phyloP scores from a whole-genome alignment of 2,329 filamentous ascomycete species.

The Chaetomiaceae sp. region DNA sequence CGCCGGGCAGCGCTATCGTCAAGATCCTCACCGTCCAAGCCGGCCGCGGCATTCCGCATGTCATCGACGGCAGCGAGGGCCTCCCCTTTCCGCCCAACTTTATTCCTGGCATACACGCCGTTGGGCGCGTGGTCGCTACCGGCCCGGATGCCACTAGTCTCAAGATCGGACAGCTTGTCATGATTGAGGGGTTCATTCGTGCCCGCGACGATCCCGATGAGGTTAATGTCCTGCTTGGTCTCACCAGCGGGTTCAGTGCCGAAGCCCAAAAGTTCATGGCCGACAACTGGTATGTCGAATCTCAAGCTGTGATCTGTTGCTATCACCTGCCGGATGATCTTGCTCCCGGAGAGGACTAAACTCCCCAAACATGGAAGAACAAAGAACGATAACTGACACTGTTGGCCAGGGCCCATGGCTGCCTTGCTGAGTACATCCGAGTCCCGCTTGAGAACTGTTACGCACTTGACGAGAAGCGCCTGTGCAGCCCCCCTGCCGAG shows the following conservation, averaged over 20 bases:
- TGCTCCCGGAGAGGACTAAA: too few relatives aligned
- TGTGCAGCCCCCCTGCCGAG: conserved; percentile 21
- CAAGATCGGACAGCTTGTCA: conserved; percentile 30
- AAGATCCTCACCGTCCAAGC: conserved; percentile 13
- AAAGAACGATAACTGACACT: too few relatives aligned
- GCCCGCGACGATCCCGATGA: conserved; percentile 29
- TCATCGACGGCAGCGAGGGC: conserved; percentile 4
- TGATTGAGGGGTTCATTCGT: conserved; percentile 29
- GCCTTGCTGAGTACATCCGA: conserved; percentile 30
- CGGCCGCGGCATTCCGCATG: neutral
- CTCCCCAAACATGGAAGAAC: too few relatives aligned
- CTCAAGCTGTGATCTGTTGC: too few relatives aligned
- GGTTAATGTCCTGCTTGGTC: conserved; percentile 26
- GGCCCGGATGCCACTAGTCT: conserved; percentile 31
- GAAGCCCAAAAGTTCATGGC: conserved; percentile 26
- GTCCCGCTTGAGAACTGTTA: conserved; percentile 33
- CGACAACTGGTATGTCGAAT: conserved; percentile 32
- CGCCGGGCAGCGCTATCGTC: conserved; percentile 17
- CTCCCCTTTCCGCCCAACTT: conserved; percentile 27
- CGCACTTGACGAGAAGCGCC: conserved; percentile 28
- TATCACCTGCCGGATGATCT: too few relatives aligned
- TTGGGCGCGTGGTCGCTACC: conserved; percentile 30
- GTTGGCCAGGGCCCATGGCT: too few relatives aligned
- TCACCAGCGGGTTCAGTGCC: conserved; percentile 25
- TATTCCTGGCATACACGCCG: conserved; percentile 26